Evolutionary conservation across 768 basidiomycete species (phyloP).

Genomic region (Leucogyrophana mollusca): DNA sequence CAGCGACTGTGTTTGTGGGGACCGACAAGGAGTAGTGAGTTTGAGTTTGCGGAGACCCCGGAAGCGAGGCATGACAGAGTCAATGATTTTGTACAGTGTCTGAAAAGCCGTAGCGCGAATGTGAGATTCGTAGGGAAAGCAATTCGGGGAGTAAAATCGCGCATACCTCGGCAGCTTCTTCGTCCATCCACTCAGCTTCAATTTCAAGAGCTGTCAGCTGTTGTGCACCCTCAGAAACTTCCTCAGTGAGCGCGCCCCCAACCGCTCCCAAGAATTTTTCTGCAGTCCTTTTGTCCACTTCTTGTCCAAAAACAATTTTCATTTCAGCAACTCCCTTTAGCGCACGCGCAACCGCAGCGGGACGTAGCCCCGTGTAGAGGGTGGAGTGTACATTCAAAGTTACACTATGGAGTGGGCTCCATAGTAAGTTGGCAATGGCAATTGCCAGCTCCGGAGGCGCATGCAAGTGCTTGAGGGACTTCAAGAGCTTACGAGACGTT

Average conservation of each 20-base stretch:
- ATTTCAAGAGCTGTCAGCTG: slow-evolving; percentile 23
- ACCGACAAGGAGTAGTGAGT: slow-evolving; percentile 29
- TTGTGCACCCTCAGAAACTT: slow-evolving; percentile 1
- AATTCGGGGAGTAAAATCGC: background rate
- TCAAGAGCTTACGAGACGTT: background rate
- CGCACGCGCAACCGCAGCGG: slow-evolving; percentile 23
- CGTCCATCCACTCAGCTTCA: slow-evolving; percentile 24
- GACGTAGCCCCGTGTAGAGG: slow-evolving; percentile 27
- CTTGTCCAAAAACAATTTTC: slow-evolving; percentile 27
- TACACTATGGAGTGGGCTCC: slow-evolving; percentile 17
- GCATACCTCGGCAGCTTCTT: slow-evolving; percentile 28
- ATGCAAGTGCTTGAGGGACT: slow-evolving; percentile 20
- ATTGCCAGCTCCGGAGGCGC: slow-evolving; percentile 24
- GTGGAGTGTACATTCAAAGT: slow-evolving; percentile 25
- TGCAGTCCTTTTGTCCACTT: slow-evolving; percentile 30
- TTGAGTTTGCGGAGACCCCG: slow-evolving; percentile 26
- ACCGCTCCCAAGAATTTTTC: slow-evolving; percentile 28
- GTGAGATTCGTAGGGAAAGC: background rate
- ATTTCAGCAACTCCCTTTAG: slow-evolving; percentile 26
- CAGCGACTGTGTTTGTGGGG: slow-evolving; percentile 15
- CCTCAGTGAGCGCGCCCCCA: slow-evolving; percentile 19
- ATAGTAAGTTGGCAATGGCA: slow-evolving; percentile 15
- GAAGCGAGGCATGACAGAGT: slow-evolving; percentile 31
- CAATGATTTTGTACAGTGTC: slow-evolving; percentile 27
- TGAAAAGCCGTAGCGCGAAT: slow-evolving; percentile 6